These are phyloP conservation scores for Tulasnella calospora DNA, from an alignment of 768 basidiomycete species.

Conservation along the genomic window DNA sequence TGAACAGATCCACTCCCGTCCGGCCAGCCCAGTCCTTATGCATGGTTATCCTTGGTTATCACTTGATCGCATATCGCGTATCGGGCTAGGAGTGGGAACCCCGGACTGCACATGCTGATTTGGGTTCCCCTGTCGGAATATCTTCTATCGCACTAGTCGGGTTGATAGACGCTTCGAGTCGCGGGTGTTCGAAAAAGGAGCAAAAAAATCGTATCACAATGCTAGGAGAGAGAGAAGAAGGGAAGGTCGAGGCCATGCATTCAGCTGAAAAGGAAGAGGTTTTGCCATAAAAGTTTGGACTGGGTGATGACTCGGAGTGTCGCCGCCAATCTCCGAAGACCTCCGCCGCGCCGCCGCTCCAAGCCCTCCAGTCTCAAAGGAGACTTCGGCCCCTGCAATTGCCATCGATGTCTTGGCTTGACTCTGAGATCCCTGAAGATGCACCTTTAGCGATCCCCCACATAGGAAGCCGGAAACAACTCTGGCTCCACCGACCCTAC, in stretches of 20 bases:
- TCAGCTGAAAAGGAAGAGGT: background rate
- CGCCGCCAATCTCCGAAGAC: background rate
- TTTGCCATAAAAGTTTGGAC: background rate
- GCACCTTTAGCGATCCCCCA: too few species aligned
- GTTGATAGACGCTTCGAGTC: background rate
- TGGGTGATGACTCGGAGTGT: background rate
- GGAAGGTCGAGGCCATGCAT: background rate
- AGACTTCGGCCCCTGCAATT: too few species aligned
- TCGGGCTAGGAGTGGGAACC: background rate
- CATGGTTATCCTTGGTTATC: background rate
- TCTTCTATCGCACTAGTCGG: background rate
- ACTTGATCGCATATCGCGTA: background rate
- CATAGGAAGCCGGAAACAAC: too few species aligned
- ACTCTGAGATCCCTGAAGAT: too few species aligned
- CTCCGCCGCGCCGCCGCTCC: too few species aligned
- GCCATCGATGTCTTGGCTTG: too few species aligned
- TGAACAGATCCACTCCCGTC: background rate
- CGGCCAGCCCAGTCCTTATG: background rate
- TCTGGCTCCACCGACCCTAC: too few species aligned
- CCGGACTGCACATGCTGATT: background rate
- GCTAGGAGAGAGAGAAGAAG: background rate
- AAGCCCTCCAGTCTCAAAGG: too few species aligned
- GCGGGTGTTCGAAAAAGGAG: background rate
- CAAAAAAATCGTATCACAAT: background rate
- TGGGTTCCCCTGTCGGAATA: background rate